Conservation (phyloP, 805 yeast species). For the Kuraishia hungarica region DNA sequence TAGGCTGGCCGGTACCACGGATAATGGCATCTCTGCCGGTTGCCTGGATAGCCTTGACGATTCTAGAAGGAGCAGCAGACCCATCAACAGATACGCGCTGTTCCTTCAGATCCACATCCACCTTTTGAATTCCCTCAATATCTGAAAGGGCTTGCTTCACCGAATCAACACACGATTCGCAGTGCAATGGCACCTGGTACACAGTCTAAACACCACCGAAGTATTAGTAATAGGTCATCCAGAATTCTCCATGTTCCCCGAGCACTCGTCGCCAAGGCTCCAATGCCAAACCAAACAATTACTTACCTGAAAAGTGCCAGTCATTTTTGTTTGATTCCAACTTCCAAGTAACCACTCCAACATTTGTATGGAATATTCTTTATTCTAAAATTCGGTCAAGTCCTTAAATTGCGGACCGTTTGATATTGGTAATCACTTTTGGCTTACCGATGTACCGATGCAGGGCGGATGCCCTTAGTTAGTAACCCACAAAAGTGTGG, state of each 20-base stretch:
- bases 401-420: neutral
- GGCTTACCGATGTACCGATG: neutral
- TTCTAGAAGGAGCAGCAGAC: conserved; percentile 62
- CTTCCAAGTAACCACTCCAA: neutral
- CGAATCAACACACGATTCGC: conserved; percentile 60
- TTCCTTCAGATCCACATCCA: conserved; percentile 47
- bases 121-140: conserved; percentile 40
- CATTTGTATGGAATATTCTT: neutral
- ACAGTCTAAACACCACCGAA: conserved; percentile 37
- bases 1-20: conserved; percentile 82
- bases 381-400: too few relatives aligned
- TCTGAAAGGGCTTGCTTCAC: conserved; percentile 44
- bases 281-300: too few relatives aligned
- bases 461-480: too few relatives aligned
- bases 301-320: neutral
- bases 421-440: neutral
- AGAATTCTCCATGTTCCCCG: neutral
- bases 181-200: conserved; percentile 81
- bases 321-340: neutral
- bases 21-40: conserved; percentile 88
- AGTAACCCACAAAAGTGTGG: neutral
- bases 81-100: conserved; percentile 67
- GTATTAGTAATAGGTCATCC: neutral
- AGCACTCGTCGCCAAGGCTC: too few relatives aligned
- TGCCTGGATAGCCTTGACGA: conserved; percentile 58